Conservation (phyloP, 2,329 filamentous ascomycete species). For the Colletotrichum chrysophilum region DNA sequence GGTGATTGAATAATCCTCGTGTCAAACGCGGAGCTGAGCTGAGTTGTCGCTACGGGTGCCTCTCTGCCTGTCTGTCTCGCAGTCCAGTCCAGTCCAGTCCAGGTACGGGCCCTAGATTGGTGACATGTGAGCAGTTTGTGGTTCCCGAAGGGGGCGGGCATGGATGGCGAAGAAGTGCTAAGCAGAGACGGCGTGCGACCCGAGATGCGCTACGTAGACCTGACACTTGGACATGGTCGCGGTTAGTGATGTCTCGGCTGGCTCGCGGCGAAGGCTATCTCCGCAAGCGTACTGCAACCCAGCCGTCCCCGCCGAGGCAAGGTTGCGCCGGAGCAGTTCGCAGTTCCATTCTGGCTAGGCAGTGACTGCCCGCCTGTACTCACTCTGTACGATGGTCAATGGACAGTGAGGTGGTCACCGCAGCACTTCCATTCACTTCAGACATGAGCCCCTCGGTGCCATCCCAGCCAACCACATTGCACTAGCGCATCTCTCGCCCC, state of each 20-base stretch:
- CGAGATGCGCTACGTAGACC: background rate
- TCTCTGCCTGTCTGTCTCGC: background rate
- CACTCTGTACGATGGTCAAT: background rate
- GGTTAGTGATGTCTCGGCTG: conserved; percentile 16
- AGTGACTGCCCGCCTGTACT: background rate
- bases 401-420: background rate
- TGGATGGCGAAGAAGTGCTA: conserved; percentile 6
- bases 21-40: background rate
- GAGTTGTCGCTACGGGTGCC: conserved; percentile 8
- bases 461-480: conserved; percentile 10
- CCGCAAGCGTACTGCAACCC: conserved; percentile 10
- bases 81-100: background rate
- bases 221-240: conserved; percentile 18
- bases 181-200: conserved; percentile 12
- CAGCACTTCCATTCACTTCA: background rate
- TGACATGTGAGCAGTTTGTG: conserved; percentile 21
- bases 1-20: background rate
- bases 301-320: background rate
- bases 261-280: conserved; percentile 4
- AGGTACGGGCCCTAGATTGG: background rate
- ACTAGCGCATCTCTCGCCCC: background rate
- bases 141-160: background rate
- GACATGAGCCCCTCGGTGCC: background rate
- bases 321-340: background rate
- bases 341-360: background rate